Evolutionary conservation across 495 filamentous ascomycete genomes (phyloP).

Genomic region (Friedmanniomyces endolithicus): DNA sequence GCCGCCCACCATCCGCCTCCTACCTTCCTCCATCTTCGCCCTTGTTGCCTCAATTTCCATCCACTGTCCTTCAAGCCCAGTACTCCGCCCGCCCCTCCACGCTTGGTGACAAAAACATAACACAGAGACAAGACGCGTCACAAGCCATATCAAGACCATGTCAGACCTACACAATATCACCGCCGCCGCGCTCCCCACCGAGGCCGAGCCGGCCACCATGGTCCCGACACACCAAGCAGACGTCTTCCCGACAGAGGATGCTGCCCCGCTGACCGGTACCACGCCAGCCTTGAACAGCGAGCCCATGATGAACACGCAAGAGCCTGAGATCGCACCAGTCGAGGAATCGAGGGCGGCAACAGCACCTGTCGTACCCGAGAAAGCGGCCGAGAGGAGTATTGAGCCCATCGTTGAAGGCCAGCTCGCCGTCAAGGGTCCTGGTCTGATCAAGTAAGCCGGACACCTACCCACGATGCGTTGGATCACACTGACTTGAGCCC

Average conservation of each 20-base stretch:
- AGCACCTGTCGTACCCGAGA: conserved; percentile 30
- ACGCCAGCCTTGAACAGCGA: background rate
- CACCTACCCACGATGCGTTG: background rate
- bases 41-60: no score
- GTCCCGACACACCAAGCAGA: conserved; percentile 1
- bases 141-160: conserved; percentile 25
- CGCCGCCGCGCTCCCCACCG: conserved; percentile 1
- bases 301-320: conserved; percentile 24
- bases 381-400: conserved; percentile 40
- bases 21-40: no score
- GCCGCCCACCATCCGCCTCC: no score
- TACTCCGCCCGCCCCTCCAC: no score
- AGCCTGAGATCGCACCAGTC: conserved; percentile 27
- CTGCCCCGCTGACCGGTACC: background rate
- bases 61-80: no score
- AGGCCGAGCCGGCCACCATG: background rate
- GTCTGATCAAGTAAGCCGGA: conserved; percentile 72
- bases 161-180: conserved; percentile 36
- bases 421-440: conserved; percentile 77
- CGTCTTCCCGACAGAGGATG: background rate
- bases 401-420: conserved; percentile 62
- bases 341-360: conserved; percentile 28
- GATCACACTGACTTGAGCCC: conserved; percentile 19
- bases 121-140: no score
- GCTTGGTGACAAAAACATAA: no score